These are phyloP conservation scores for Corymbia calophylla DNA, from an alignment of 441 rosid genomes.

Conservation along the genomic window DNA sequence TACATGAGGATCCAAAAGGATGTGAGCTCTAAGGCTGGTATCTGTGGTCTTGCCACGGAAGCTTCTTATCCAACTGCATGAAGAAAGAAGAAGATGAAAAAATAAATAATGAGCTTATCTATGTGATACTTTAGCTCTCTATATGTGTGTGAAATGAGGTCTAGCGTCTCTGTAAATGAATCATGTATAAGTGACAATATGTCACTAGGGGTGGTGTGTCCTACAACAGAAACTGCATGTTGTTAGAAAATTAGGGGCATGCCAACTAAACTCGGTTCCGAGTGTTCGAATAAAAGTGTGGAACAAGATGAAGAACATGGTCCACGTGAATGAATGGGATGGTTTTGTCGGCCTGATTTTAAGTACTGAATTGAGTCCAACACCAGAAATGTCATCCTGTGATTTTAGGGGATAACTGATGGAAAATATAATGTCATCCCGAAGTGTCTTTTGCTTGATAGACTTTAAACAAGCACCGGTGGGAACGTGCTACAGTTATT, in stretches of 20 bases:
- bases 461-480: too few relatives aligned
- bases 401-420: too few relatives aligned
- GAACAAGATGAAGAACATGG: not conserved
- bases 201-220: not conserved
- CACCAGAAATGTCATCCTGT: too few relatives aligned
- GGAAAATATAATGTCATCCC: too few relatives aligned
- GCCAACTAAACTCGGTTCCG: not conserved
- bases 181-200: not conserved
- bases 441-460: too few relatives aligned
- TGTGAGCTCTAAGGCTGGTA: not conserved
- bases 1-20: not conserved
- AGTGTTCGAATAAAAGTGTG: not conserved
- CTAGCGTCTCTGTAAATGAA: not conserved
- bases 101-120: not conserved
- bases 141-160: not conserved
- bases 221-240: not conserved
- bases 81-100: not conserved
- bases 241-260: not conserved
- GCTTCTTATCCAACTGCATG: not conserved
- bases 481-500: too few relatives aligned
- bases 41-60: not conserved
- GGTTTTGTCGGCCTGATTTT: not conserved
- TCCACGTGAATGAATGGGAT: not conserved
- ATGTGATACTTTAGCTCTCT: too few relatives aligned
- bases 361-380: not conserved